Evolutionary conservation across 257 asterid genomes (phyloP).

Genomic region (Mitragyna speciosa): DNA sequence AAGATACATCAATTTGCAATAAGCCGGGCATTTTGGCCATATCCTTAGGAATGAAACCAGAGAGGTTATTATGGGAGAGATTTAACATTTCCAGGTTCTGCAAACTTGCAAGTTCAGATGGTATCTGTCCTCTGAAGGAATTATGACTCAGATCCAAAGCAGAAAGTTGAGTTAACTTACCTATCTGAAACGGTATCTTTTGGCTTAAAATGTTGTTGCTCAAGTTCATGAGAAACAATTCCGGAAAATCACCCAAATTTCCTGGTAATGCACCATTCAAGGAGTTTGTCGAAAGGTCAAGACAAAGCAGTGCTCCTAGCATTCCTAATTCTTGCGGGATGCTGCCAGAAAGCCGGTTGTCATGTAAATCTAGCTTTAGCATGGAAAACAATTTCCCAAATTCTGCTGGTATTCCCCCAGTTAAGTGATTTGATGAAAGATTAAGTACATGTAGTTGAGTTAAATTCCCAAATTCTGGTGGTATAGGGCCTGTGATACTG

Average conservation of each 20-base stretch:
- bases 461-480: constrained; percentile 22
- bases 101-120: constrained; percentile 1
- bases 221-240: constrained; percentile 22
- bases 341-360: no score
- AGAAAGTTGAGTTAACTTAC: constrained; percentile 19
- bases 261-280: no score
- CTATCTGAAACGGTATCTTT: constrained; percentile 31
- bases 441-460: constrained; percentile 21
- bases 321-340: no score
- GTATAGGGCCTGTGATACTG: constrained; percentile 31
- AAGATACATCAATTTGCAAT: constrained; percentile 29
- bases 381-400: no score
- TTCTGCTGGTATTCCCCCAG: constrained; percentile 27
- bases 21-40: constrained; percentile 9
- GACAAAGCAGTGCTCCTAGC: no score
- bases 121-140: constrained; percentile 32
- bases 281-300: no score
- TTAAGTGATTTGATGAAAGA: constrained; percentile 34
- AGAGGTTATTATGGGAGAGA: no score
- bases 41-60: no score
- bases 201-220: constrained; percentile 26
- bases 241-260: no score
- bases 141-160: constrained; percentile 39
- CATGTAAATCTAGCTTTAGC: no score
- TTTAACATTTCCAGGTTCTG: no score